Evolutionary conservation across 2,329 filamentous ascomycete species (phyloP), one percentile per base, ranked within the genome.

Genomic region (Pezicula neosporulosa): DNA sequence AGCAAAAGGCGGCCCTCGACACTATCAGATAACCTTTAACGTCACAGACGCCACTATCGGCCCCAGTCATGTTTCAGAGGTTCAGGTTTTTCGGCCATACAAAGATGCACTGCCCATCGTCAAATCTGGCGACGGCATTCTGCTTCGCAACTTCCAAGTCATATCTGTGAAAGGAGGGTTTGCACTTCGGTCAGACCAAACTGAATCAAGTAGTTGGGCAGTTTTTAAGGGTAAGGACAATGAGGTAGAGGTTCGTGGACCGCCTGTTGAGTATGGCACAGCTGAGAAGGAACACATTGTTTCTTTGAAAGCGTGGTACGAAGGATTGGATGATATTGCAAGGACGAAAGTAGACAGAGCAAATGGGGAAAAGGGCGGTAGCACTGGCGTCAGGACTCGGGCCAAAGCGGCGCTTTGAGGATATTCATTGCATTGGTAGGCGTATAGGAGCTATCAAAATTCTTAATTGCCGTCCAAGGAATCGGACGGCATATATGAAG

Each of bases 151-250:
- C 44, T 81, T 86, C 56, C 72, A 73, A 27, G 77, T 83, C 13
- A 70, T 76, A 39, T 71, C 80, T 3, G 66, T 84, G 47, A 76
- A 77, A 52, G 77, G 77, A 48, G 81, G 77, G 2, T 83, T 80
- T 55, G 81, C 79, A 0, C 67, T 85, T 46, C 70, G 74, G 44
- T 65, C 63, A 12, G 60, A 62, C 10, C 75, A 74, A n/a, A 73
- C 71, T n/a, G 77, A 79, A 42, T 71, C 69, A 33, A 84, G 80
- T 15, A 77, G 78, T 49, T 86, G 83, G 79, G 82, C 80, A 2
- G 80, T 86, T 3, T 85, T 82, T 55, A 79, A 83, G 57, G 57
- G 56, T 21, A 53, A 50, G 12, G 60, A 68, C 37, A 65, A 69
- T 33, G 70, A 77, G 39, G 77, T 57, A 8, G 61, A 85, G 67